Base-by-base conservation (phyloP, 179 eudicot genomes). In the Silene vulgaris region DNA sequence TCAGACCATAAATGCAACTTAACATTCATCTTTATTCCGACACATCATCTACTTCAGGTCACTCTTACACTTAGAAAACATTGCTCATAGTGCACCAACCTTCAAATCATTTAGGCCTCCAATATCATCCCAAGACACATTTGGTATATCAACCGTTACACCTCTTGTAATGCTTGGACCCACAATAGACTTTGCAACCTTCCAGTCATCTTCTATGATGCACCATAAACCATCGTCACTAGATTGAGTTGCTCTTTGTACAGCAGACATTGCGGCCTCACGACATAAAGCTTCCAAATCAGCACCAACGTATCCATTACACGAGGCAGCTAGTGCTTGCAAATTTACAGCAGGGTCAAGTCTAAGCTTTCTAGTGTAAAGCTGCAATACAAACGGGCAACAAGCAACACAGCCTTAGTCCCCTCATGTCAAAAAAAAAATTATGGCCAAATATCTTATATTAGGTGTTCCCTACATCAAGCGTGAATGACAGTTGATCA, bases 301-400 rank as follows among this genome's bases (percentile, higher is more conserved):
- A 82, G 99, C 99, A 73, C 99, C 99, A 21, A 92, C 97, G 50
- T 89, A 95, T 75, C 99, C 97, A 83, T 95, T 92, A 82, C 97
- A 95, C 76, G 92, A 88, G 80, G 89, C 81, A 86, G 97, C 97
- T 81, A 92, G 72, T 71, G 82, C 79, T 80, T 68, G 83, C 80
- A 95, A 81, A 79, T 92, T 86, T 71, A 89, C 85, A 80, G 64
- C 74, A 14, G 87, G 76, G 74, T 90, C 95, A 76, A 90, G 80
- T 57, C 80, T 87, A 82, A 95, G 89, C 74, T 86, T 90, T 81
- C 77, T 86, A 71, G 91, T 80, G 77, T 92, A 92, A 64, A 95
- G 85, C 99, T 95, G 90, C 77, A 72, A 80, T 71, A 65, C 66
- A 75, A 62, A 40, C 67, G 62, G 62, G 32, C 57, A 30, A 23